Base-by-base conservation (phyloP, 2,329 filamentous ascomycete species). In the Phyllosticta paracitricarpa region DNA sequence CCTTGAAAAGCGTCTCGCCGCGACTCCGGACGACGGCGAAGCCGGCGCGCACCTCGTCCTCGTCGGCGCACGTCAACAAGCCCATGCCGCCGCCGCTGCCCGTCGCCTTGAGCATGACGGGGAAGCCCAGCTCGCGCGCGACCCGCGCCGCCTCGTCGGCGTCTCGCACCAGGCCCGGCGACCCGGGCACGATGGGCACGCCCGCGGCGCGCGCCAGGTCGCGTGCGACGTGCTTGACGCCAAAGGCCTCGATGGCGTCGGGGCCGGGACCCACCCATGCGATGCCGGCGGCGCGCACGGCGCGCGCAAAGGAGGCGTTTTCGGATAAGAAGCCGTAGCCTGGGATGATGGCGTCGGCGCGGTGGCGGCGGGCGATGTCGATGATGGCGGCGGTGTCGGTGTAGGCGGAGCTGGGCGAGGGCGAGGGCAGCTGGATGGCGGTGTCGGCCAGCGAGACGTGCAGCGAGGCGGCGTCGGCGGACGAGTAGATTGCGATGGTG, bases 1-100 rank as follows among this genome's bases (percentile, higher is more conserved):
- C 88, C 59, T 91, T 91, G 72, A 96, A 96, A 0, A 91, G 86
- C 1, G 88, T 88, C 63, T 83, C 79, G 0, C 89, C 90, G 72
- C 93, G 85, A 28, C 87, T 89, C 61, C 88, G 82, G 25, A 61
- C 91, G 66, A 85, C 89, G 63, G 81, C 80, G 60, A 92, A 80
- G 68, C 90, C 88, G 9, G 83, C 77, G 58, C 82, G 75, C 63
- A 95, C 92, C 67, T 93, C 89, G 7, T 80, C 79, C 57, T 85
- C 81, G 10, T 78, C 81, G 69, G 84, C 72, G 64, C 91, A 91
- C 61, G 90, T 90, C 40, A 89, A 81, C 80, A 96, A 85, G 2
- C 91, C 91, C 80, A 94, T 95, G 26, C 91, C 90, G 55, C 90
- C 91, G 33, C 91, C 59, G 4, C 73, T 74, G 8, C 71, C 71